A percentile compares a stretch with the other conserved stretches of the same genome.
These are phyloP conservation scores for Balamuthia mandrillaris DNA, from an alignment of 208 protist genomes.

Conservation along the genomic window DNA sequence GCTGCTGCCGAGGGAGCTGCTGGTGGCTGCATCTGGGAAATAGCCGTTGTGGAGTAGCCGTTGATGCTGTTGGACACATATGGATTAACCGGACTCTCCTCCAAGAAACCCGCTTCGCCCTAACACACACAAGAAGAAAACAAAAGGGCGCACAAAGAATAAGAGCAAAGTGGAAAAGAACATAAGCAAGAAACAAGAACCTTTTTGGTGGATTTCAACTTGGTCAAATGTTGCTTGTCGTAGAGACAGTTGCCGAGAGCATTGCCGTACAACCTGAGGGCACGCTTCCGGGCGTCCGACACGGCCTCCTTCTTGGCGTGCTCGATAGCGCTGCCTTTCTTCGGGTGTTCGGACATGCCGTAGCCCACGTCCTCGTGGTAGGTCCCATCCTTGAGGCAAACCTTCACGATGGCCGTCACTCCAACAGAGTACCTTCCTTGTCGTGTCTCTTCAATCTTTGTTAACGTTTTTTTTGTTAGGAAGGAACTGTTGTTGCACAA, in stretches of 20 bases:
- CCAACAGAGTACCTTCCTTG: slow-evolving; percentile 45
- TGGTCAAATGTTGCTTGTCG: slow-evolving; percentile 57
- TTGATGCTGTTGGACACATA: no score
- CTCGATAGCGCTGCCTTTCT: slow-evolving; percentile 63
- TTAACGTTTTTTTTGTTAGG: not conserved
- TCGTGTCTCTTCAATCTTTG: slow-evolving; percentile 31
- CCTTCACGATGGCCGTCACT: slow-evolving; percentile 55
- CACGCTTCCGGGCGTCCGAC: slow-evolving; percentile 67
- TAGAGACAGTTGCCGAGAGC: slow-evolving; percentile 65
- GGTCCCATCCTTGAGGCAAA: slow-evolving; percentile 70
- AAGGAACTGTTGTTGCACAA: not conserved
- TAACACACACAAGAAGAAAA: no score
- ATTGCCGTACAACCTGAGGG: slow-evolving; percentile 68
- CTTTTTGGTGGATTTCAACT: slow-evolving; percentile 31
- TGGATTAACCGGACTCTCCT: no score
- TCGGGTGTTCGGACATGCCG: slow-evolving; percentile 52
- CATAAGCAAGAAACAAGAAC: no score
- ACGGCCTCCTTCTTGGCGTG: slow-evolving; percentile 72
- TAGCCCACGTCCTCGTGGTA: slow-evolving; percentile 73
- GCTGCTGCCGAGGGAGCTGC: no score
- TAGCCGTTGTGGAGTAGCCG: no score
- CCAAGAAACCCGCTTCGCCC: no score
- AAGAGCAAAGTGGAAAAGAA: no score
- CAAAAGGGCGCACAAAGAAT: no score
- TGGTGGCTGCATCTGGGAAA: no score